Percentiles rank a stretch among this genome's conserved stretches.
phyloP scores from a whole-genome alignment of 2,329 filamentous ascomycete genomes.

The Epichloe hybrida region DNA sequence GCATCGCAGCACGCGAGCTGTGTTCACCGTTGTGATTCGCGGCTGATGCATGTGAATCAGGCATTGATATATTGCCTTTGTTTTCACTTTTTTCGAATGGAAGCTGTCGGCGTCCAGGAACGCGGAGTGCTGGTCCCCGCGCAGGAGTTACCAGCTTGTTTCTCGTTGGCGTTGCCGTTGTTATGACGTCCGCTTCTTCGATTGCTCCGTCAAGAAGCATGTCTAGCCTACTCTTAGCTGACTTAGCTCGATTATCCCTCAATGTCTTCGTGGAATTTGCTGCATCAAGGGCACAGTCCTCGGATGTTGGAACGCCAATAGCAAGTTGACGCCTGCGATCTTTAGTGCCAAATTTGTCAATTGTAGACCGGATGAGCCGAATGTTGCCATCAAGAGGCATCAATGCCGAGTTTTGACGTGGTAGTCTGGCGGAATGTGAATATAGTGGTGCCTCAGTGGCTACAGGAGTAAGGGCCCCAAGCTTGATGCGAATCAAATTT shows the following conservation, averaged over 20 bases:
- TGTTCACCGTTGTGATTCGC: neutral
- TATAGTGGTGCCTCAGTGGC: neutral
- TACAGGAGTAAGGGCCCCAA: neutral
- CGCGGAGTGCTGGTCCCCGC: constrained; percentile 11
- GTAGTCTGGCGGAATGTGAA: neutral
- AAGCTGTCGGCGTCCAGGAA: constrained; percentile 28
- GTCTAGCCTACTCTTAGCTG: constrained; percentile 18
- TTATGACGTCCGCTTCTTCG: neutral
- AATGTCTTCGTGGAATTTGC: neutral
- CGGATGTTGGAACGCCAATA: constrained; percentile 16
- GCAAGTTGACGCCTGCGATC: neutral
- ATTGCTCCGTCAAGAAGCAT: constrained; percentile 18
- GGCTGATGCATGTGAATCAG: neutral
- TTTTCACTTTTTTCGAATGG: constrained; percentile 22
- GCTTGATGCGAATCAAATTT: neutral
- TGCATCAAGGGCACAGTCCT: constrained; percentile 28
- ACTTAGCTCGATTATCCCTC: neutral
- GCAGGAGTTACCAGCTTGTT: neutral
- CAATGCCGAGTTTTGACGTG: constrained; percentile 17
- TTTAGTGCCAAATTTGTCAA: constrained; percentile 10
- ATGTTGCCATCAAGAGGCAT: constrained; percentile 25
- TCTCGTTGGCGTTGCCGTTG: neutral
- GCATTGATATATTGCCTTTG: constrained; percentile 6
- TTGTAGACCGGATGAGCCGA: constrained; percentile 11
- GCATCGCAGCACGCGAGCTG: neutral